Conservation (phyloP, 371 early-diverging fungal species). For the Mucor indicus region DNA sequence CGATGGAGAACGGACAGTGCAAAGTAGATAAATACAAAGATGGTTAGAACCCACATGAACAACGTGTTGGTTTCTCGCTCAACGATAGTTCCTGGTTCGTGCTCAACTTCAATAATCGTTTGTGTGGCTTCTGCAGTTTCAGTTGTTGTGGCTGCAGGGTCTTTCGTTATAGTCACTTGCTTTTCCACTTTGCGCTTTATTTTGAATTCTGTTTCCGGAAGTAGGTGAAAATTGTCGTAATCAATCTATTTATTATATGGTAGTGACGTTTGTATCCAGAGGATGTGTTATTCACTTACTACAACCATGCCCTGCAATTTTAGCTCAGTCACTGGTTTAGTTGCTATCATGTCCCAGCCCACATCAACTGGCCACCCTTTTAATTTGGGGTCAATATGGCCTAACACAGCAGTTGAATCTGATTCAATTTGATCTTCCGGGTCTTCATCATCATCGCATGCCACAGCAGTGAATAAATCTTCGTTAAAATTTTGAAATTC, state of each 20-base stretch:
- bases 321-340: slow-evolving; percentile 7
- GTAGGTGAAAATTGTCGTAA: slow-evolving; percentile 43
- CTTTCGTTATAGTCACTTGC: neutral
- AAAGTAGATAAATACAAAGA: slow-evolving; percentile 25
- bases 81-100: slow-evolving; percentile 10
- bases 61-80: slow-evolving; percentile 20
- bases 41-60: slow-evolving; percentile 27
- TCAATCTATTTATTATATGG: slow-evolving; percentile 29
- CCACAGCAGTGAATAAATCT: slow-evolving; percentile 31
- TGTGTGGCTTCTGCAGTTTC: neutral
- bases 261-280: neutral
- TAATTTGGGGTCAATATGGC: slow-evolving; percentile 37
- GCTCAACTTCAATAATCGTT: slow-evolving; percentile 13
- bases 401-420: slow-evolving; percentile 27
- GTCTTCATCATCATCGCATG: slow-evolving; percentile 41
- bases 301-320: slow-evolving; percentile 46
- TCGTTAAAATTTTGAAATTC: slow-evolving; percentile 35
- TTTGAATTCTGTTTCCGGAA: slow-evolving; percentile 36
- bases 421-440: slow-evolving; percentile 20
- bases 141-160: neutral
- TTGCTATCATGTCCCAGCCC: slow-evolving; percentile 28
- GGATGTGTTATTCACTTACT: slow-evolving; percentile 22
- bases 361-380: slow-evolving; percentile 41
- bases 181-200: slow-evolving; percentile 14
- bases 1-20: slow-evolving; percentile 21